phyloP scores from a whole-genome alignment of 2,329 filamentous ascomycete genomes.

The Zymoseptoria brevis region DNA sequence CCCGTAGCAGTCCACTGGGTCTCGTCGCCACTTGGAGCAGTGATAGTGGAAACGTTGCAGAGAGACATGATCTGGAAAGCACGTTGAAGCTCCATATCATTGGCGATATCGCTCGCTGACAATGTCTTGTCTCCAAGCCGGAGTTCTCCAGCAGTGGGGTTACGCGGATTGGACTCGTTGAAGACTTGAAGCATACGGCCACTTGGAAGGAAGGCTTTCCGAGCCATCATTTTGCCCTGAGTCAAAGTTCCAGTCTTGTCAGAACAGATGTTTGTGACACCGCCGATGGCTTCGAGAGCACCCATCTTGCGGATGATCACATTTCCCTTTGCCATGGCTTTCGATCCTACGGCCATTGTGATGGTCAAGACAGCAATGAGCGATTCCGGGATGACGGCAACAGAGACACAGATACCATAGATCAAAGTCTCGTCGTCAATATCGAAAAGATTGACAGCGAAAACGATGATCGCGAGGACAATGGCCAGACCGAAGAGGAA shows the following conservation, averaged over 20 bases:
- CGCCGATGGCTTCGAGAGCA: slow-evolving; percentile 56
- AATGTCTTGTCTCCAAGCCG: slow-evolving; percentile 8
- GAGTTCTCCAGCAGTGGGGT: slow-evolving; percentile 37
- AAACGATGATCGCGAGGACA: slow-evolving; percentile 59
- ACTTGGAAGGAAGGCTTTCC: slow-evolving; percentile 51
- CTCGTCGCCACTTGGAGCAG: slow-evolving; percentile 39
- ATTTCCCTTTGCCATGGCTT: slow-evolving; percentile 55
- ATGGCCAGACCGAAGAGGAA: slow-evolving; percentile 68
- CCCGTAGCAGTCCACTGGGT: slow-evolving; percentile 55
- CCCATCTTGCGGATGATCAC: slow-evolving; percentile 58
- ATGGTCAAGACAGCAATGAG: slow-evolving; percentile 61
- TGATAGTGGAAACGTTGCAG: slow-evolving; percentile 55
- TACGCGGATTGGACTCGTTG: slow-evolving; percentile 47
- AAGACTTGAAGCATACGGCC: slow-evolving; percentile 52
- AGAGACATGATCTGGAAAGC: slow-evolving; percentile 54
- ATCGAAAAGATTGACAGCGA: slow-evolving; percentile 49
- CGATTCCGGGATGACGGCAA: slow-evolving; percentile 43
- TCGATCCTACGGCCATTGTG: slow-evolving; percentile 56
- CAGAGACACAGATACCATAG: slow-evolving; percentile 42
- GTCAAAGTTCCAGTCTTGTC: slow-evolving; percentile 58
- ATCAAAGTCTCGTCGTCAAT: slow-evolving; percentile 39
- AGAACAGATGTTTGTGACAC: slow-evolving; percentile 59
- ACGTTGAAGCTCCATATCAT: slow-evolving; percentile 40
- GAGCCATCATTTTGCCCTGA: slow-evolving; percentile 53
- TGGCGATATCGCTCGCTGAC: slow-evolving; percentile 32